Evolutionary conservation across 352 stramenopile genomes (phyloP), one percentile per base, ranked within the genome.

Genomic region (Globisporangium lucens): DNA sequence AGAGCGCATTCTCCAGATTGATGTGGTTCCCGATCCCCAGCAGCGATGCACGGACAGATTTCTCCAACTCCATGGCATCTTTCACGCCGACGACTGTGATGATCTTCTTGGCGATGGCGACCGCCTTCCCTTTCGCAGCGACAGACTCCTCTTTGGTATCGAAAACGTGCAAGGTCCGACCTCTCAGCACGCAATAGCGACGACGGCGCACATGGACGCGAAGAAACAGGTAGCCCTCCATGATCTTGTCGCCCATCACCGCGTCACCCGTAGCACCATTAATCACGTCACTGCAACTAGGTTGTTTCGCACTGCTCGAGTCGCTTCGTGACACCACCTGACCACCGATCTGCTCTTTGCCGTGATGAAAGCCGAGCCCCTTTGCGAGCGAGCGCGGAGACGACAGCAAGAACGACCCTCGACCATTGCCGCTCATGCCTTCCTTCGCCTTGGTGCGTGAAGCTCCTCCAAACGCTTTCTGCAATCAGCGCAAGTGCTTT

Each of bases 161-260:
- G 68, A 90, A 90, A 8, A 90, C 80, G 46, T 85, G 71, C 49
- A 94, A 68, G 1, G 69, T 85, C 20, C 74, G 76, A 0, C 77
- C 83, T 51, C 77, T 68, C 7, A 94, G 63, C n/a, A 92, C 79
- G 35, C 85, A 94, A 33, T 92, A 94, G 2, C 85, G 82, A 9
- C 78, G 79, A 41, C 75, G 77, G n/a, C 82, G 79, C 36, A 82
- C 72, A 66, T 85, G 80, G 10, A 85, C 76, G 4, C 81, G 77
- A 64, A 92, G 67, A 36, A 85, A 77, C 10, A 94, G 69, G 61
- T 81, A 89, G 0, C 83, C 85, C 65, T 94, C 83, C 55, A 89
- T 87, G 29, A 69, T 56, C 22, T 72, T 72, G 52, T 65, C 53
- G 6, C 29, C 1, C 12, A 13, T 22, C 38, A 3, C 13, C 6